These are phyloP conservation scores for Ganoderma meredithae DNA, from an alignment of 1,284 basidiomycete genomes.

Conservation along the genomic window DNA sequence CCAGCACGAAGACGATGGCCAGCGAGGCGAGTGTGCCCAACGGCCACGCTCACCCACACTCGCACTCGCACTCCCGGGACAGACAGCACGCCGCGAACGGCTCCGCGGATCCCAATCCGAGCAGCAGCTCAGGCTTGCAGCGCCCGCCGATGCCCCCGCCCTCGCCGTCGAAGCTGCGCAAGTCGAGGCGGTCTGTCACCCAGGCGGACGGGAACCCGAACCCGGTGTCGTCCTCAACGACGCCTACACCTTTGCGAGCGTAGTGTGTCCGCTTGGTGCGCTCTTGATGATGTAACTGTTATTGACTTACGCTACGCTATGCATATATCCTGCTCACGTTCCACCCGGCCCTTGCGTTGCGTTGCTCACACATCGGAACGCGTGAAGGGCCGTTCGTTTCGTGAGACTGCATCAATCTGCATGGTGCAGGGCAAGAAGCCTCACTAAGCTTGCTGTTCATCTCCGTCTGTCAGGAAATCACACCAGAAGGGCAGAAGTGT, in stretches of 20 bases:
- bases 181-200: conserved; percentile 29
- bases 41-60: conserved; percentile 12
- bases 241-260: conserved; percentile 15
- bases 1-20: conserved; percentile 14
- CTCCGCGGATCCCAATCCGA: conserved; percentile 11
- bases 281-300: conserved; percentile 5
- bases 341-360: too few relatives aligned
- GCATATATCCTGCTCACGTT: neutral
- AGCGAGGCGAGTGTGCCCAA: conserved; percentile 13
- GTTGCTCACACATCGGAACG: too few relatives aligned
- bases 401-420: too few relatives aligned
- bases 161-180: conserved; percentile 30
- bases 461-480: neutral
- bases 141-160: conserved; percentile 27
- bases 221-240: conserved; percentile 7
- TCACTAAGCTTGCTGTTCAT: too few relatives aligned
- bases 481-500: neutral
- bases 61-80: neutral
- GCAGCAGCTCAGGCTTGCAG: neutral
- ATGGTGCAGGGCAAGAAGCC: neutral
- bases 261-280: conserved; percentile 1
- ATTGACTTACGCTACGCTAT: conserved; percentile 18
- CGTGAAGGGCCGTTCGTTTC: too few relatives aligned
- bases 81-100: conserved; percentile 17
- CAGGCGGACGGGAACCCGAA: conserved; percentile 22